Conservation (phyloP, 805 yeast species). For the Candida manassasensis region DNA sequence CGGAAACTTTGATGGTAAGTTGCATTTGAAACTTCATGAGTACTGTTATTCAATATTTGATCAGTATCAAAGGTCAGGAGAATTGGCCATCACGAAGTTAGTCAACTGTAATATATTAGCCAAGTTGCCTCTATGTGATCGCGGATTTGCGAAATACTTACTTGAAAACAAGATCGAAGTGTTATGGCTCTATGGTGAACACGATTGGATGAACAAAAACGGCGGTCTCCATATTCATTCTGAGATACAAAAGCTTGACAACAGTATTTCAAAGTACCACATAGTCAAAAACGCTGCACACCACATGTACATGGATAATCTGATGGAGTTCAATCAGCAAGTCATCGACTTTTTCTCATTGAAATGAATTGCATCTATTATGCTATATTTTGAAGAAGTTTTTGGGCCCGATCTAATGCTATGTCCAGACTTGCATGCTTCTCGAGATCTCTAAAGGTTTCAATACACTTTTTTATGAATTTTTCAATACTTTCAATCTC, state of each 20-base stretch:
- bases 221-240: slow-evolving; percentile 34
- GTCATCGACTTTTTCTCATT: not conserved
- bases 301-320: slow-evolving; percentile 40
- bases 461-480: slow-evolving; percentile 4
- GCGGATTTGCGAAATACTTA: slow-evolving; percentile 31
- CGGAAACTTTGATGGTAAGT: slow-evolving; percentile 11
- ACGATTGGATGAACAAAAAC: slow-evolving; percentile 40
- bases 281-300: slow-evolving; percentile 36
- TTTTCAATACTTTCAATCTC: slow-evolving; percentile 14
- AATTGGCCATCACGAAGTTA: slow-evolving; percentile 38
- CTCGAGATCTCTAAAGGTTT: slow-evolving; percentile 1
- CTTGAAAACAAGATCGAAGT: slow-evolving; percentile 18
- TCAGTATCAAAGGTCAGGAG: slow-evolving; percentile 41
- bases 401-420: no score
- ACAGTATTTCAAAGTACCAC: slow-evolving; percentile 15
- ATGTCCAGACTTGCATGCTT: not conserved
- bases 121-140: slow-evolving; percentile 34
- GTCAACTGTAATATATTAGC: slow-evolving; percentile 38
- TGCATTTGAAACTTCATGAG: slow-evolving; percentile 33
- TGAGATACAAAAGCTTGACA: slow-evolving; percentile 15
- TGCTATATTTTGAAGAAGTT: no score
- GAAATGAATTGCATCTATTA: not conserved
- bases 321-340: slow-evolving; percentile 9
- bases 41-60: slow-evolving; percentile 40
- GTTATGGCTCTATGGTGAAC: slow-evolving; percentile 38